These are phyloP conservation scores for Straminergon stramineum DNA, from an alignment of 225 moss, liverwort and hornwort species.

Conservation along the genomic window DNA sequence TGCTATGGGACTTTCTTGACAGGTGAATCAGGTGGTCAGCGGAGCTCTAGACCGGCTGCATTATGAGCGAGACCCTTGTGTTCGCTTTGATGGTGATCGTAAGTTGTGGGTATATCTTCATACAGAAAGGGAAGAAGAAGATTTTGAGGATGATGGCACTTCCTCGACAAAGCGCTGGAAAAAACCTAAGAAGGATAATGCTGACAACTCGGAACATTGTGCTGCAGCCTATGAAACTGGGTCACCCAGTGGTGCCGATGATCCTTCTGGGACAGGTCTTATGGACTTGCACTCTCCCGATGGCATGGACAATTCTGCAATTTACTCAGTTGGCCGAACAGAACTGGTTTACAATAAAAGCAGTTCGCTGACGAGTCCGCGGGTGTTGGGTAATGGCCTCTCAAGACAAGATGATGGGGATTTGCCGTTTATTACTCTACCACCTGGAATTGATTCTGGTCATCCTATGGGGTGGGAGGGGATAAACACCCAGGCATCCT, in stretches of 20 bases:
- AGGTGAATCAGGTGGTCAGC: conserved; percentile 85
- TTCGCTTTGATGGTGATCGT: conserved; percentile 80
- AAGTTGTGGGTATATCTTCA: conserved; percentile 81
- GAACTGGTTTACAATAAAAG: conserved; percentile 75
- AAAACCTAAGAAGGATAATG: conserved; percentile 73
- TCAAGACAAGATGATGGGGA: conserved; percentile 53
- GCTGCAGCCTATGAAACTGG: conserved; percentile 58
- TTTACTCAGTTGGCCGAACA: conserved; percentile 60
- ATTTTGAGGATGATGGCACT: conserved; percentile 81
- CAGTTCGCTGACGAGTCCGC: conserved; percentile 70
- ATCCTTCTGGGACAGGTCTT: conserved; percentile 47
- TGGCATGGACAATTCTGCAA: conserved; percentile 63
- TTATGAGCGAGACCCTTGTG: conserved; percentile 83
- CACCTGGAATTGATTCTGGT: conserved; percentile 44
- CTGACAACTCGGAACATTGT: conserved; percentile 51
- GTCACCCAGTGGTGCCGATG: conserved; percentile 62
- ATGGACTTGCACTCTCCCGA: conserved; percentile 67
- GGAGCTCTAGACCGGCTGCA: conserved; percentile 81
- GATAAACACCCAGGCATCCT: conserved; percentile 45
- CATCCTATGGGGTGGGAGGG: conserved; percentile 75
- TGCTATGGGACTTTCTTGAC: not conserved
- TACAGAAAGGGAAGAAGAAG: conserved; percentile 70
- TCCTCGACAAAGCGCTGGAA: conserved; percentile 83
- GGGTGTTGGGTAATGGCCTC: conserved; percentile 58
- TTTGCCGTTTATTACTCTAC: conserved; percentile 51